These are phyloP conservation scores for Avena sativa DNA, from an alignment of 176 grass and related monocot genomes.

Conservation along the genomic window DNA sequence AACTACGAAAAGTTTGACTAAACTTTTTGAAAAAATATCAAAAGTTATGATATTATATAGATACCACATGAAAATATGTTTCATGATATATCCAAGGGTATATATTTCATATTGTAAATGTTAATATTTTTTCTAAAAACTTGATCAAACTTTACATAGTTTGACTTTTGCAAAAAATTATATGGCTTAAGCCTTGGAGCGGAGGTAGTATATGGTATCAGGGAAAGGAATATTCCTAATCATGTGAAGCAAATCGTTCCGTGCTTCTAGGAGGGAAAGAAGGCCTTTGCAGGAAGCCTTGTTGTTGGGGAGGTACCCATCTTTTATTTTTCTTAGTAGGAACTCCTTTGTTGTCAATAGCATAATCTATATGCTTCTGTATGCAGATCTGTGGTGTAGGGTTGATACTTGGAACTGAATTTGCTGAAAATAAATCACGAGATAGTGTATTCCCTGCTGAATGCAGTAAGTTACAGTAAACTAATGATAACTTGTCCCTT, in stretches of 20 bases:
- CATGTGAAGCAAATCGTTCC: conserved; percentile 71
- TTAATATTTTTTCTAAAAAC: no score
- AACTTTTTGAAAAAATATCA: no score
- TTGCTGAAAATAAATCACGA: conserved; percentile 83
- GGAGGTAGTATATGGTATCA: conserved; percentile 34
- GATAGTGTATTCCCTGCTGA: conserved; percentile 75
- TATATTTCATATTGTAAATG: no score
- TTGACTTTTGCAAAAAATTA: no score
- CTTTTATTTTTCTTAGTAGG: neutral
- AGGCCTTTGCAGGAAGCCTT: conserved; percentile 72
- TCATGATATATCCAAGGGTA: no score
- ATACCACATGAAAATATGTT: no score
- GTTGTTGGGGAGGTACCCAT: conserved; percentile 73
- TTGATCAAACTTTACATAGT: no score
- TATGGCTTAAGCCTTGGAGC: no score
- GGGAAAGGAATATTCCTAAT: conserved; percentile 86
- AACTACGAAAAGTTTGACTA: no score
- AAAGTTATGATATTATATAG: no score
- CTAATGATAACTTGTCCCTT: neutral
- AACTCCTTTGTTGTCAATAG: neutral
- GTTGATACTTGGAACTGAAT: conserved; percentile 84
- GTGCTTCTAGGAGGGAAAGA: conserved; percentile 80
- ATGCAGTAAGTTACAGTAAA: conserved; percentile 64
- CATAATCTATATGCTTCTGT: neutral
- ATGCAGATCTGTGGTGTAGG: conserved; percentile 84